Conservation (phyloP, 163 green algal genomes). For the Scenedesmus sp. region DNA sequence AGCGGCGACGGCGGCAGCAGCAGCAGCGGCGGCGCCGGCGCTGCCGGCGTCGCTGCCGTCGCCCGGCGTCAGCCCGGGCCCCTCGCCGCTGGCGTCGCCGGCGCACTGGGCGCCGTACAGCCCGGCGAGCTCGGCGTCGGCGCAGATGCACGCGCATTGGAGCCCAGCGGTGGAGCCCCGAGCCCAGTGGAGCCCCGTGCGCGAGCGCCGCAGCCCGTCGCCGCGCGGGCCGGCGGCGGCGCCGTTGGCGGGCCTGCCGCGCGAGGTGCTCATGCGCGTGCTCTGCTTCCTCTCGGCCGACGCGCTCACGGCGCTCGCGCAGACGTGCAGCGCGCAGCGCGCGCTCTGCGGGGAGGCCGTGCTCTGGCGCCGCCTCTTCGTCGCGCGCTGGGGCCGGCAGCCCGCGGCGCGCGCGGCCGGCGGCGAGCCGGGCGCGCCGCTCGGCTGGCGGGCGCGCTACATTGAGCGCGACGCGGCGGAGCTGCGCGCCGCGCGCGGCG, state of each 20-base stretch:
- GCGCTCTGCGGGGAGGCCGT: slow-evolving; percentile 10
- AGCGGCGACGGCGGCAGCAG: not conserved
- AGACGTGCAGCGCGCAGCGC: slow-evolving; percentile 12
- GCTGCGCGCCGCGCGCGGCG: not conserved
- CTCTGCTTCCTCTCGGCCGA: slow-evolving; percentile 50
- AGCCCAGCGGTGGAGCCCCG: not conserved
- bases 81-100: slow-evolving; percentile 13
- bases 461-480: slow-evolving; percentile 34
- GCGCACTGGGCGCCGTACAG: slow-evolving; percentile 1
- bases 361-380: slow-evolving; percentile 51
- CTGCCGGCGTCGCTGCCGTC: not conserved
- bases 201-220: not conserved
- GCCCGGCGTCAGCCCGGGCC: not conserved
- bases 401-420: not conserved
- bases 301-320: slow-evolving; percentile 24
- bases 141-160: not conserved
- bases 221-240: not conserved
- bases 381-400: slow-evolving; percentile 36
- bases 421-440: slow-evolving; percentile 27
- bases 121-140: not conserved
- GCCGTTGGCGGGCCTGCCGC: slow-evolving; percentile 13
- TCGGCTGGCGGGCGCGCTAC: slow-evolving; percentile 14
- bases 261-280: slow-evolving; percentile 48
- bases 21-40: not conserved
- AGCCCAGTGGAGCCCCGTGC: slow-evolving; percentile 13